phyloP scores from a whole-genome alignment of 768 basidiomycete genomes.

The Galerina marginata region DNA sequence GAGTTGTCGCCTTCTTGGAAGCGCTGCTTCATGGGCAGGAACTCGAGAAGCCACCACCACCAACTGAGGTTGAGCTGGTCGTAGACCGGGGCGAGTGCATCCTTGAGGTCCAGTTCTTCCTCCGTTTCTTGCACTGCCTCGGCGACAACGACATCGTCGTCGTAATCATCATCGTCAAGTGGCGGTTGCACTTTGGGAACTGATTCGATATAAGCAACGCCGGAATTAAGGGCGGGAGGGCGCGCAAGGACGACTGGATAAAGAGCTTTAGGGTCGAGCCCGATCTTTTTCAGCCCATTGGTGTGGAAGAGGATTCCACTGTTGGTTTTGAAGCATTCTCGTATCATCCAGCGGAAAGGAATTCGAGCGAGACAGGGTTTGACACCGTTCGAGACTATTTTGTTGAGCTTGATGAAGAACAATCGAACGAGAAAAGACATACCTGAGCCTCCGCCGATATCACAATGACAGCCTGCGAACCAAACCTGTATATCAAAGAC shows the following conservation, averaged over 20 bases:
- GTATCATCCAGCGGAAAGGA: constrained; percentile 71
- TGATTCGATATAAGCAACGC: constrained; percentile 23
- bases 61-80: constrained; percentile 50
- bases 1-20: constrained; percentile 33
- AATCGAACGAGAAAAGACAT: constrained; percentile 2
- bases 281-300: constrained; percentile 45
- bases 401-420: neutral
- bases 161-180: constrained; percentile 12
- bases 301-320: constrained; percentile 64
- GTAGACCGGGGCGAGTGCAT: constrained; percentile 50
- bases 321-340: constrained; percentile 62
- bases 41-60: constrained; percentile 52
- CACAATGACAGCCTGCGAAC: constrained; percentile 51
- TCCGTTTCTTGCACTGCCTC: constrained; percentile 34
- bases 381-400: constrained; percentile 43
- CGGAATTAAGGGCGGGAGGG: constrained; percentile 40
- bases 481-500: constrained; percentile 24
- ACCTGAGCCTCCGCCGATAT: constrained; percentile 61
- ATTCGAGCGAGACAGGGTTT: constrained; percentile 53
- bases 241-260: constrained; percentile 43
- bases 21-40: constrained; percentile 36
- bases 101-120: constrained; percentile 57
- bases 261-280: constrained; percentile 42
- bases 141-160: neutral
- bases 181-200: constrained; percentile 33